Evolutionary conservation across 1,139 yeast genomes (phyloP).

Genomic region (Kurtzmaniella quercitrusa): DNA sequence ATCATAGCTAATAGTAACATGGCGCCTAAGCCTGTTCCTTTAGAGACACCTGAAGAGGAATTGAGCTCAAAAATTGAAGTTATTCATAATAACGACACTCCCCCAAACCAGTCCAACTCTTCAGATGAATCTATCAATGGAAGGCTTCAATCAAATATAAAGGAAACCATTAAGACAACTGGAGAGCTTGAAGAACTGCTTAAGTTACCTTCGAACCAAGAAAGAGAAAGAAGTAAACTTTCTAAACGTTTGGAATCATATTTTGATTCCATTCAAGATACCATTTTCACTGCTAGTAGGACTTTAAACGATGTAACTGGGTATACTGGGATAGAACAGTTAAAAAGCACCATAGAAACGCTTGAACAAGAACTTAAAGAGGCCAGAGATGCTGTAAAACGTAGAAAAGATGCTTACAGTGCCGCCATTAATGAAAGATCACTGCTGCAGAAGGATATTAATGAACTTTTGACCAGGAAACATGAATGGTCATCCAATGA

Average conservation of each 20-base stretch:
- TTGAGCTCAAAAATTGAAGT: neutral
- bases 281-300: constrained; percentile 65
- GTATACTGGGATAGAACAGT: constrained; percentile 71
- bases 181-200: constrained; percentile 2
- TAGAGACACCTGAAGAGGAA: neutral
- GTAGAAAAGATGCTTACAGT: constrained; percentile 51
- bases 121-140: constrained; percentile 2
- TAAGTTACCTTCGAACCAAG: constrained; percentile 30
- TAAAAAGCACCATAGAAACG: constrained; percentile 58
- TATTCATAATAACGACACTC: neutral
- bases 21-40: neutral
- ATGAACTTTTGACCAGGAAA: constrained; percentile 82
- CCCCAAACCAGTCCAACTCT: neutral
- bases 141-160: constrained; percentile 7
- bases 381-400: constrained; percentile 46
- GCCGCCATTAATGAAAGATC: constrained; percentile 65
- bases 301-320: constrained; percentile 91
- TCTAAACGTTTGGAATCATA: constrained; percentile 43
- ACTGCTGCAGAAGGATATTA: constrained; percentile 77
- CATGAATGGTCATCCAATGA: constrained; percentile 76
- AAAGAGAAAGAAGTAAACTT: constrained; percentile 15
- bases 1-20: constrained; percentile 17
- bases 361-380: constrained; percentile 46
- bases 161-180: constrained; percentile 1
- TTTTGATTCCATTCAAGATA: constrained; percentile 61